Evolutionary conservation across 768 basidiomycete genomes (phyloP).

Genomic region (Russula ochroleuca): DNA sequence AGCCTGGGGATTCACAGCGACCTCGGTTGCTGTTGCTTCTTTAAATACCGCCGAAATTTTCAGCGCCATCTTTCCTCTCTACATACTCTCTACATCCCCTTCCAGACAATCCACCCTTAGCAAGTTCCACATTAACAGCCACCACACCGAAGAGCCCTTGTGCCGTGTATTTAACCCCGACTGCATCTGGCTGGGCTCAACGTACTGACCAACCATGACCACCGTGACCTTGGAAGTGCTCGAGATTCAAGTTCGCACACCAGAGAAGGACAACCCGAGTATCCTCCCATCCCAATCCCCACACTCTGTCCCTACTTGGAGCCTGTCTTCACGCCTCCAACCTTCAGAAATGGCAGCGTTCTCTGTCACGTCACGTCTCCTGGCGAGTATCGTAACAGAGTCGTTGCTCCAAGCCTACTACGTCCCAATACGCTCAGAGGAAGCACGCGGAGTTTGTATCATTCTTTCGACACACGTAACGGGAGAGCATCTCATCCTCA

Average conservation of each 20-base stretch:
- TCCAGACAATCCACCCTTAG: background rate
- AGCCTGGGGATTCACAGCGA: background rate
- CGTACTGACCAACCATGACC: background rate
- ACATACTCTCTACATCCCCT: background rate
- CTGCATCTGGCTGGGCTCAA: background rate
- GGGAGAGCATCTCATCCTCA: conserved; percentile 35
- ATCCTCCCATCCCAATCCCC: background rate
- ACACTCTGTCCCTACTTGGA: conserved; percentile 12
- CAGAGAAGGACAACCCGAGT: background rate
- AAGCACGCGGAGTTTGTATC: conserved; percentile 38
- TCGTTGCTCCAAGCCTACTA: conserved; percentile 44
- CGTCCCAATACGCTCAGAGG: conserved; percentile 32
- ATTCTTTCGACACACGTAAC: conserved; percentile 39
- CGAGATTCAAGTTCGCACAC: background rate
- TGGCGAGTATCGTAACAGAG: conserved; percentile 50
- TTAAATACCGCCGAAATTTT: background rate
- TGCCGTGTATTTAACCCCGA: background rate
- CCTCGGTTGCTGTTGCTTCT: background rate
- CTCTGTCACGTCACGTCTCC: conserved; percentile 46
- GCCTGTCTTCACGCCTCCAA: conserved; percentile 7
- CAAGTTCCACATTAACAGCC: background rate
- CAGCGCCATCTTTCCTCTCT: background rate
- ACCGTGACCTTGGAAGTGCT: background rate
- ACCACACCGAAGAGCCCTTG: background rate
- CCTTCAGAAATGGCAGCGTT: conserved; percentile 36